Conservation (phyloP, 1,139 yeast species). For the Blastobotrys raffinosifermentans region DNA sequence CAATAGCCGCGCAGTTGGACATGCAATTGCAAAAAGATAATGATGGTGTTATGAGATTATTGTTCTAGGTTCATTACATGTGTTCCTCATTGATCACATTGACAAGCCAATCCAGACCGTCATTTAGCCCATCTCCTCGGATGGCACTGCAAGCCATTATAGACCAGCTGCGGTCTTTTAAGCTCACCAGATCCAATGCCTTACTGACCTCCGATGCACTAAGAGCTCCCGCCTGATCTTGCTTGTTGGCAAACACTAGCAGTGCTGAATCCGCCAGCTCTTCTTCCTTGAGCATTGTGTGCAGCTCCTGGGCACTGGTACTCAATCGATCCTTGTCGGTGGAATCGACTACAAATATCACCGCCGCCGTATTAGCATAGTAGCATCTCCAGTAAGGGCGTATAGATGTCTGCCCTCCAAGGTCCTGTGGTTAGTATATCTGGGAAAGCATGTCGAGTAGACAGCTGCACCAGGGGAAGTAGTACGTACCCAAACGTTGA, state of each 20-base stretch:
- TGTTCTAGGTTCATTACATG: constrained; percentile 20
- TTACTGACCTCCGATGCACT: constrained; percentile 92
- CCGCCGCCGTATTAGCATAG: constrained; percentile 94
- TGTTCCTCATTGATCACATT: constrained; percentile 86
- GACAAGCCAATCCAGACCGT: constrained; percentile 95
- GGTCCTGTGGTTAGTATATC: constrained; percentile 47
- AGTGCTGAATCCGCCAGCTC: constrained; percentile 86
- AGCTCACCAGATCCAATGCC: constrained; percentile 74
- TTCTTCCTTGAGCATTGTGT: constrained; percentile 87
- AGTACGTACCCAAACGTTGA: constrained; percentile 58
- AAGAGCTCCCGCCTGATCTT: constrained; percentile 94
- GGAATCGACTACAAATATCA: constrained; percentile 92
- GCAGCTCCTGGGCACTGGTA: constrained; percentile 81
- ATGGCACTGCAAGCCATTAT: constrained; percentile 95
- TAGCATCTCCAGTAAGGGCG: constrained; percentile 98
- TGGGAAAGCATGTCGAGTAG: background rate
- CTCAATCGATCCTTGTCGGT: constrained; percentile 92
- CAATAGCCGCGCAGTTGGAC: too few species aligned
- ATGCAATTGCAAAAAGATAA: too few species aligned
- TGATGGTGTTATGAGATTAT: too few species aligned
- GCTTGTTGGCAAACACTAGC: constrained; percentile 93
- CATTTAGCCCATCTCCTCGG: constrained; percentile 92
- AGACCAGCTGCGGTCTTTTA: constrained; percentile 97
- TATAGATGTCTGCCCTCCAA: constrained; percentile 96
- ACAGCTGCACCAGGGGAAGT: background rate